Base-by-base conservation (phyloP, 2,329 filamentous ascomycete genomes). In the Niveomyces coronatus region DNA sequence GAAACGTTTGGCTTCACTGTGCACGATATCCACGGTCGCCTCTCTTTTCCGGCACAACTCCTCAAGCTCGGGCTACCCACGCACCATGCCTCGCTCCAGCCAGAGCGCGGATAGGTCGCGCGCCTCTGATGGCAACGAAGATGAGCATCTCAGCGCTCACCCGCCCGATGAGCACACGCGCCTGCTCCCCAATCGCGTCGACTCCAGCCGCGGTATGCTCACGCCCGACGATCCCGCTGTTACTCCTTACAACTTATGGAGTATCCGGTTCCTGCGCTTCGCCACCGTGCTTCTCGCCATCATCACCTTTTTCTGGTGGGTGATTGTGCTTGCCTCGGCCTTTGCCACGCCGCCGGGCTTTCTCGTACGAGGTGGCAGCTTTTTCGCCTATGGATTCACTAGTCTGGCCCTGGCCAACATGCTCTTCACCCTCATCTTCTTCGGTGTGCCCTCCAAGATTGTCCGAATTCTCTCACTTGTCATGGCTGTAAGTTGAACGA, bases 201-300 rank as follows among this genome's bases (percentile, higher is more conserved):
- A 82, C 52, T 67, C 67, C 48, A 51, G 45, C 26, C 50, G 54
- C 15, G 54, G 46, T 7, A 45, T 61, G 32, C 55, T 67, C 17
- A 52, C 51, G 8, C 62, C 63, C 16, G 63, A 67, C 38, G 63
- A 67, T 41, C 63, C 63, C 9, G 63, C 63, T n/a, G 63, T 94
- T 60, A 85, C 86, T 3, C 91, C 91, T 0, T 95, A 95, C 64
- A 98, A 98, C 51, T 74, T 96, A 26, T 94, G 87, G 82, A 85
- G 78, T 42, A 83, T 98, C 35, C 81, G 91, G 14, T 74, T 83
- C 32, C 68, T 91, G 39, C 77, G 87, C 54, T 85, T 79, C 53
- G 58, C 91, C 44, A 89, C 86, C 5, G 68, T 94, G 39, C 50
- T 85, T 26, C 84, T 95, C 53, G 68, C 89, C 15, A 58, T 77